A percentile compares a stretch with the other conserved stretches of the same genome.
phyloP scores from a whole-genome alignment of 1,284 basidiomycete genomes.

The Ceratobasidium sp. region DNA sequence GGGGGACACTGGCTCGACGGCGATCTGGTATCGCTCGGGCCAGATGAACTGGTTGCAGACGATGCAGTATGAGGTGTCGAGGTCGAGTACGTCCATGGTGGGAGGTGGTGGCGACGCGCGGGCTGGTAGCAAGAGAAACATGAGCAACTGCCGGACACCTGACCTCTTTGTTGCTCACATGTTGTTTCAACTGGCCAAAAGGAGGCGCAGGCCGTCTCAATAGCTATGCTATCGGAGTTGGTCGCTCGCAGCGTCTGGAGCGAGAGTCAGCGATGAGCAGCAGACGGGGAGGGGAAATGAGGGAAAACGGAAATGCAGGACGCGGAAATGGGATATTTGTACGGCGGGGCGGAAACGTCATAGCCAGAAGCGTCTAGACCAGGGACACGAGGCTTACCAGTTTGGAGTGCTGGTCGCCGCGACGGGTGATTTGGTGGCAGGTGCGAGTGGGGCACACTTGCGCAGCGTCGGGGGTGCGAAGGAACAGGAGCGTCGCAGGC shows the following conservation, averaged over 20 bases:
- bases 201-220: slow-evolving; percentile 19
- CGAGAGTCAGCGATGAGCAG: slow-evolving; percentile 16
- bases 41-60: slow-evolving; percentile 42
- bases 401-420: slow-evolving; percentile 28
- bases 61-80: slow-evolving; percentile 39
- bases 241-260: slow-evolving; percentile 22
- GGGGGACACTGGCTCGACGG: slow-evolving; percentile 2
- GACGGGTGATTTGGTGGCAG: not conserved
- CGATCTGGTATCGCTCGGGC: slow-evolving; percentile 39
- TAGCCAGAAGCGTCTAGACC: slow-evolving; percentile 25
- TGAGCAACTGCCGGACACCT: slow-evolving; percentile 9
- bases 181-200: slow-evolving; percentile 31
- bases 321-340: slow-evolving; percentile 33
- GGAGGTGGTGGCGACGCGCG: slow-evolving; percentile 26
- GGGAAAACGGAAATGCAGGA: not conserved
- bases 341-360: slow-evolving; percentile 17
- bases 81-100: slow-evolving; percentile 39
- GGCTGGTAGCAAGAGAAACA: not conserved
- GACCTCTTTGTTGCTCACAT: slow-evolving; percentile 34
- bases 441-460: not conserved
- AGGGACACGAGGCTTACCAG: slow-evolving; percentile 38
- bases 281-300: slow-evolving; percentile 5
- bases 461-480: not conserved
- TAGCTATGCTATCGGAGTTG: slow-evolving; percentile 23
- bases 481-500: not conserved